Conservation (phyloP, 345 rosid species). For the Fremontodendron californicum region DNA sequence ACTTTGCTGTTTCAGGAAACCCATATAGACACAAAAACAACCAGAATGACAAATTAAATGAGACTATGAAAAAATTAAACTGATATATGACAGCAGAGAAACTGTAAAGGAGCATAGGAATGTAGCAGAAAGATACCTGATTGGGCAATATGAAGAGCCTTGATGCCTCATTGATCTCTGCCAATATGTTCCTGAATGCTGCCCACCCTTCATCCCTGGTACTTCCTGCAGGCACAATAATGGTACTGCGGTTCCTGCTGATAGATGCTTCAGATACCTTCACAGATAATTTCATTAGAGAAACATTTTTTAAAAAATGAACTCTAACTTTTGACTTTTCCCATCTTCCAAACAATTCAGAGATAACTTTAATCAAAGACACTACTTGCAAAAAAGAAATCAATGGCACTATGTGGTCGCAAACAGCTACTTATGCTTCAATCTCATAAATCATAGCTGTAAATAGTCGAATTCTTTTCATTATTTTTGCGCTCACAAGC, state of each 20-base stretch:
- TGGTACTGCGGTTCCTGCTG: slow-evolving; percentile 91
- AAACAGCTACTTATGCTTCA: neutral
- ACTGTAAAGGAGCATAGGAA: slow-evolving; percentile 10
- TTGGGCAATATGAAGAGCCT: slow-evolving; percentile 62
- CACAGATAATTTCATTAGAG: neutral
- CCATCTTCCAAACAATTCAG: slow-evolving; percentile 1
- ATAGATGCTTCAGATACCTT: slow-evolving; percentile 98
- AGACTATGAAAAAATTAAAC: slow-evolving; percentile 15
- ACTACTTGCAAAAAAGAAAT: neutral
- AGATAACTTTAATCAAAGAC: neutral
- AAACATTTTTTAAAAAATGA: neutral
- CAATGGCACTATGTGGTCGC: neutral
- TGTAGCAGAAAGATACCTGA: slow-evolving; percentile 49
- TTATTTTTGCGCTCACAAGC: neutral
- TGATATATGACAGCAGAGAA: neutral
- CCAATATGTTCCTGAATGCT: slow-evolving; percentile 87
- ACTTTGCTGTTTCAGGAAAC: slow-evolving; percentile 46
- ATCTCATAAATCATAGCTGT: neutral
- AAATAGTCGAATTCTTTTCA: neutral
- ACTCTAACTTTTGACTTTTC: neutral
- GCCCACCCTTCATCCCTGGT: slow-evolving; percentile 94
- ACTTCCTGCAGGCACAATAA: slow-evolving; percentile 92
- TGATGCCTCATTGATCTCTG: slow-evolving; percentile 84
- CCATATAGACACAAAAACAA: slow-evolving; percentile 1
- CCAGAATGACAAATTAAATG: slow-evolving; percentile 14